These are phyloP conservation scores for Sextonia rubra DNA, from an alignment of 164 flowering plant species.

Conservation along the genomic window DNA sequence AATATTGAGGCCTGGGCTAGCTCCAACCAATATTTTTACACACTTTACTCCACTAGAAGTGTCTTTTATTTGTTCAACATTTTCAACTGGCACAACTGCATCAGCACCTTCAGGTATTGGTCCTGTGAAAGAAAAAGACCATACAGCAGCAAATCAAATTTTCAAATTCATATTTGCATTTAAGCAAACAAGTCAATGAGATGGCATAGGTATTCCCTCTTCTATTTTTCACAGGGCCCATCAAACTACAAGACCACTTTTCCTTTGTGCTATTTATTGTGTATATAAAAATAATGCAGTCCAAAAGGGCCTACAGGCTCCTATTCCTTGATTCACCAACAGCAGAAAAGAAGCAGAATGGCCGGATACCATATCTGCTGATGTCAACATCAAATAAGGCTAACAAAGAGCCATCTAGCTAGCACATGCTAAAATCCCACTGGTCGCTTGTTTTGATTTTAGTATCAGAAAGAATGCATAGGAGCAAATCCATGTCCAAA, in stretches of 20 bases:
- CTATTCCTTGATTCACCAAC: not conserved
- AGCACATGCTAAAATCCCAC: too few species aligned
- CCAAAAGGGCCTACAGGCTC: not conserved
- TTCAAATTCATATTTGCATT: not conserved
- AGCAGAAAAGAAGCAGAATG: not conserved
- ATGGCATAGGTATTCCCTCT: not conserved
- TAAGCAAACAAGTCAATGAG: not conserved
- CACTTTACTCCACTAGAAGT: conserved; percentile 35
- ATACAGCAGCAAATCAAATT: not conserved
- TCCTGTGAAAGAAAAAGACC: conserved; percentile 35
- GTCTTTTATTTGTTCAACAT: conserved; percentile 52
- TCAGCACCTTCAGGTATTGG: conserved; percentile 97
- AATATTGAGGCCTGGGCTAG: conserved; percentile 66
- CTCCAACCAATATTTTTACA: conserved; percentile 60
- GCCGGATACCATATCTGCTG: not conserved
- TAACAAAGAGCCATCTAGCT: too few species aligned
- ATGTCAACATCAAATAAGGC: not conserved
- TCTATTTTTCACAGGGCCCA: not conserved
- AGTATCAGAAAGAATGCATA: too few species aligned
- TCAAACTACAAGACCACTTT: not conserved
- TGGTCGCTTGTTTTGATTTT: too few species aligned
- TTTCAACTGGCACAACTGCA: conserved; percentile 94
- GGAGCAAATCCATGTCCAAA: too few species aligned
- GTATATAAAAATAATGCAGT: not conserved
- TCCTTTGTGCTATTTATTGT: not conserved